Conservation (phyloP, 805 yeast species). For the Kodamaea hsintzibuensis region DNA sequence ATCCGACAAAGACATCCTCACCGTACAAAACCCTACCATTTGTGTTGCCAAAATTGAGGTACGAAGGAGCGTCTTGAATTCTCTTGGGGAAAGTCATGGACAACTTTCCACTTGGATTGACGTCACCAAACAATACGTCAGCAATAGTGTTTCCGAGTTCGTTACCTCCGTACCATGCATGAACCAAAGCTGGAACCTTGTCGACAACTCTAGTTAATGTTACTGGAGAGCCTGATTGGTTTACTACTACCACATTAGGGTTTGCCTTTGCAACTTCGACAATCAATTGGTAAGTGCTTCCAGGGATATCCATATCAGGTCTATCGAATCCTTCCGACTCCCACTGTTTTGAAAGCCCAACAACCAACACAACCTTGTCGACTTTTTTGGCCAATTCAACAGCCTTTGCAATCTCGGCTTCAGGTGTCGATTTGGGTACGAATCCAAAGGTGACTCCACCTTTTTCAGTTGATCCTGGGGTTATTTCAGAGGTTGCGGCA, state of each 20-base stretch:
- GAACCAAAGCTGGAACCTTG: constrained; percentile 46
- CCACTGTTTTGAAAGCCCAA: constrained; percentile 57
- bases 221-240: constrained; percentile 64
- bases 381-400: constrained; percentile 49
- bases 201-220: constrained; percentile 46
- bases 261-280: constrained; percentile 47
- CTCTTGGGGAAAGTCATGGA: constrained; percentile 55
- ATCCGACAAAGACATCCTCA: constrained; percentile 66
- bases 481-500: constrained; percentile 36
- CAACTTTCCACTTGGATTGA: constrained; percentile 60
- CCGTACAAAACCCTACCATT: constrained; percentile 59
- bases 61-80: constrained; percentile 57
- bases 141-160: constrained; percentile 61
- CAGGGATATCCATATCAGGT: constrained; percentile 51
- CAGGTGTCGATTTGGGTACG: constrained; percentile 18
- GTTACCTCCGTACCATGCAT: constrained; percentile 59
- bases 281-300: constrained; percentile 45
- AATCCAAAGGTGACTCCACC: constrained; percentile 29
- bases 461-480: constrained; percentile 16
- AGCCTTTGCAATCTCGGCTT: constrained; percentile 36
- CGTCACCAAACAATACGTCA: constrained; percentile 59
- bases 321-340: constrained; percentile 65
- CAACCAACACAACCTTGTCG: constrained; percentile 53
- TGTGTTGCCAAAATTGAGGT: constrained; percentile 49
- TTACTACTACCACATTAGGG: constrained; percentile 51